Evolutionary conservation across 352 stramenopile genomes (phyloP).

Genomic region (Pythium grandisporangium): DNA sequence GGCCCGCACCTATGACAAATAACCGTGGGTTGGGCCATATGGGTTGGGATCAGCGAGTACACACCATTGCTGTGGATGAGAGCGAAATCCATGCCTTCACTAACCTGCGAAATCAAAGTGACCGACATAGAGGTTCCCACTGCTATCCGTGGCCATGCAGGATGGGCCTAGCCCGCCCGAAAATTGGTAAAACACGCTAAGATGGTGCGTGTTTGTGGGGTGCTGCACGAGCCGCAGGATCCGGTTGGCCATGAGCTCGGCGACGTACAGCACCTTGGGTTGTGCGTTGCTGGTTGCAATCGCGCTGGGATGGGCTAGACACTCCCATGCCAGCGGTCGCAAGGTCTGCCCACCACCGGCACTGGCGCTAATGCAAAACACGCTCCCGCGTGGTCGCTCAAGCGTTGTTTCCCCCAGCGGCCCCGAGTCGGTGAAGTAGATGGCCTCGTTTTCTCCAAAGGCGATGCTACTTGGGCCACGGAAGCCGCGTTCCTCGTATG

Average conservation of each 20-base stretch:
- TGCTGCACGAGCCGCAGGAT: conserved; percentile 58
- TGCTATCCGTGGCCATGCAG: conserved; percentile 49
- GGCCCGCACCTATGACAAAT: conserved; percentile 13
- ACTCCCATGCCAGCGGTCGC: conserved; percentile 54
- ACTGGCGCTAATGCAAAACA: conserved; percentile 64
- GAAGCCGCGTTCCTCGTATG: conserved; percentile 77
- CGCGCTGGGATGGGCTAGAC: conserved; percentile 76
- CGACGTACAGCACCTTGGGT: conserved; percentile 44
- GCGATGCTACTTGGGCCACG: conserved; percentile 58
- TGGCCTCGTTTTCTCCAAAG: conserved; percentile 38
- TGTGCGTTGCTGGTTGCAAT: conserved; percentile 25
- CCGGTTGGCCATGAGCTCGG: conserved; percentile 78
- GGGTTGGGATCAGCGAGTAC: too few species aligned
- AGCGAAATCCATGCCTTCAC: not conserved
- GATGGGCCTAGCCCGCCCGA: conserved; percentile 69
- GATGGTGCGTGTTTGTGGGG: conserved; percentile 57
- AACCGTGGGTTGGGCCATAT: not conserved
- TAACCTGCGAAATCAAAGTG: conserved; percentile 80
- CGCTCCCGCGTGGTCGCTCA: conserved; percentile 62
- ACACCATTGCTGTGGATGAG: too few species aligned
- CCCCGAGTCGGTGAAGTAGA: conserved; percentile 84
- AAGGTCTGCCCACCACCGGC: conserved; percentile 65
- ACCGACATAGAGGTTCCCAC: conserved; percentile 64
- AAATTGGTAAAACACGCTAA: conserved; percentile 82
- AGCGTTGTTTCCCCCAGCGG: conserved; percentile 80